phyloP scores from a whole-genome alignment of 2,329 filamentous ascomycete species.

The Triangularia verruculosa region DNA sequence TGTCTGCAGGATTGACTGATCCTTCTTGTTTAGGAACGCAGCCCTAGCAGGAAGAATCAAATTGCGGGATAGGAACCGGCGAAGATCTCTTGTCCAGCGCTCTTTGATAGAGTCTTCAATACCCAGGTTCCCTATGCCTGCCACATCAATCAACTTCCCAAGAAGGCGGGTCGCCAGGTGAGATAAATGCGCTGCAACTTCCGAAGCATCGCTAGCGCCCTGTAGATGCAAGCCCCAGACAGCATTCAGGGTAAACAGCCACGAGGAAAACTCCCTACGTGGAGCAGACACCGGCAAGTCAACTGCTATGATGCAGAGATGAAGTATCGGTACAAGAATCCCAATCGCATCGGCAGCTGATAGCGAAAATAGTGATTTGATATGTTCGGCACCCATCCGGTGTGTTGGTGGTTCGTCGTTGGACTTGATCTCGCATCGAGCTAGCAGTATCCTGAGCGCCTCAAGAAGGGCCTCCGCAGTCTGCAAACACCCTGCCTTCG shows the following conservation, averaged over 20 bases:
- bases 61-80: slow-evolving; percentile 48
- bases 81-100: slow-evolving; percentile 47
- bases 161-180: slow-evolving; percentile 39
- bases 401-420: slow-evolving; percentile 36
- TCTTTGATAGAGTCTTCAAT: slow-evolving; percentile 30
- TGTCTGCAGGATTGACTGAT: slow-evolving; percentile 40
- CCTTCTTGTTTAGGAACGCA: slow-evolving; percentile 43
- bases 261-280: slow-evolving; percentile 40
- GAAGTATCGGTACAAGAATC: slow-evolving; percentile 45
- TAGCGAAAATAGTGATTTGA: slow-evolving; percentile 54
- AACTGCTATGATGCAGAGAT: slow-evolving; percentile 43
- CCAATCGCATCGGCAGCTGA: slow-evolving; percentile 46
- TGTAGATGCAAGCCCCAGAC: slow-evolving; percentile 57
- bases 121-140: slow-evolving; percentile 18
- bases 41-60: slow-evolving; percentile 52
- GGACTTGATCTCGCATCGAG: slow-evolving; percentile 39
- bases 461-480: slow-evolving; percentile 49
- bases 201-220: slow-evolving; percentile 43
- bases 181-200: slow-evolving; percentile 50
- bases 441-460: slow-evolving; percentile 46
- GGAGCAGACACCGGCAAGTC: slow-evolving; percentile 33
- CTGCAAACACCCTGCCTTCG: slow-evolving; percentile 41
- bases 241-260: slow-evolving; percentile 45
- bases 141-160: slow-evolving; percentile 38
- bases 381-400: slow-evolving; percentile 54